Evolutionary conservation across 2,329 filamentous ascomycete genomes (phyloP).

Genomic region (Trichoderma brevicompactum): DNA sequence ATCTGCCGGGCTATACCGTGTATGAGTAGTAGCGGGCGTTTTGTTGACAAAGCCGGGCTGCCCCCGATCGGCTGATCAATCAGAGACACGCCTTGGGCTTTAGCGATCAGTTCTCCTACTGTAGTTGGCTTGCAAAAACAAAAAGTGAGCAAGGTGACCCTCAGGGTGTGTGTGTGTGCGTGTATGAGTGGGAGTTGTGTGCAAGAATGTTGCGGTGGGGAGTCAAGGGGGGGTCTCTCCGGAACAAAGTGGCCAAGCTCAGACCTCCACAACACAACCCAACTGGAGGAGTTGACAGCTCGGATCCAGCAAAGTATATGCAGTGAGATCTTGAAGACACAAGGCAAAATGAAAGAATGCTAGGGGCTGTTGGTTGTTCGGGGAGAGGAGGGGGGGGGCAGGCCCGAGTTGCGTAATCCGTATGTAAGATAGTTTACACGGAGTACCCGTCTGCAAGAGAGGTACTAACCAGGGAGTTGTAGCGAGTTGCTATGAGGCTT

Average conservation of each 20-base stretch:
- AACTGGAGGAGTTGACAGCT: background rate
- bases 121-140: background rate
- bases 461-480: no score
- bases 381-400: background rate
- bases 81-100: background rate
- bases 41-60: background rate
- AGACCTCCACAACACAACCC: background rate
- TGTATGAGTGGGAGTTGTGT: slow-evolving; percentile 2
- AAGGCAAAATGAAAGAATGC: background rate
- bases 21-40: background rate
- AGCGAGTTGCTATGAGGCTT: no score
- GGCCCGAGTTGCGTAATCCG: background rate
- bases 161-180: background rate
- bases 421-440: no score
- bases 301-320: background rate
- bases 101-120: background rate
- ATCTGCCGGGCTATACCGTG: background rate
- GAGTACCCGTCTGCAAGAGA: no score
- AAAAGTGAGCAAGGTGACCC: slow-evolving; percentile 5
- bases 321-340: background rate
- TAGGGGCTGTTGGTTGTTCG: background rate
- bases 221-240: background rate
- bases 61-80: background rate
- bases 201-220: slow-evolving; percentile 10
- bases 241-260: slow-evolving; percentile 1